Evolutionary conservation across 192 early-diverging fungal genomes (phyloP), one percentile per base, ranked within the genome.

Genomic region (Umbelopsis isabellina): DNA sequence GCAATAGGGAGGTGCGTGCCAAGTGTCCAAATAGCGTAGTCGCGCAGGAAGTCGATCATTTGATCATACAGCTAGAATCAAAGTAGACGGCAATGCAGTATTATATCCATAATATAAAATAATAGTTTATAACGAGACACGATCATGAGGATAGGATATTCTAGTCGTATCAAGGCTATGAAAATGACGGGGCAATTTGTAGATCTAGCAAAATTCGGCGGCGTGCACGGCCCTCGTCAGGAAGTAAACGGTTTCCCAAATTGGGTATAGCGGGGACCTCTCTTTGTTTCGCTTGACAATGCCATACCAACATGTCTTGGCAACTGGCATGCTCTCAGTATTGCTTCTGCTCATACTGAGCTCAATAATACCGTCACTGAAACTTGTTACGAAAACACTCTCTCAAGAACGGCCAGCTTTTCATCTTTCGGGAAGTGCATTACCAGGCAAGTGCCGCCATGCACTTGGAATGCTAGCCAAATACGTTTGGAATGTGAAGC

Each of bases 1-100:
- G 44, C 1, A 66, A 16, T 48, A 83, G 82, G 22, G 80, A 79
- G 65, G 75, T 84, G 15, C 46, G 75, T 23, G 75, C 67, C 27
- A 84, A 84, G 65, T 81, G 79, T 70, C 76, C 76, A 5, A 79
- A 84, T 66, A 76, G 76, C 53, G 71, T 81, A 21, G 72, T 81
- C 30, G 74, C 72, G n/a, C 82, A 84, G 69, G 82, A 84, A 48
- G 37, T 84, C 23, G 82, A 84, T 52, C 49, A 74, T 21, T 74
- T 79, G 25, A 73, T 84, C 21, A 75, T 75, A 13, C 79, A 84
- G 65, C 68, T 81, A 2, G 50, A 69, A 51, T 46, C 71, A 25
- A 80, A 80, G 66, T 79, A 73, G 71, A 64, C 10, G 37, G 6
- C 10, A 41, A 6, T 41, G 37, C 37, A 41, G 10, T 41, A 6